These are phyloP conservation scores for Sutorius eximius DNA, from an alignment of 1,284 basidiomycete species.

Conservation along the genomic window DNA sequence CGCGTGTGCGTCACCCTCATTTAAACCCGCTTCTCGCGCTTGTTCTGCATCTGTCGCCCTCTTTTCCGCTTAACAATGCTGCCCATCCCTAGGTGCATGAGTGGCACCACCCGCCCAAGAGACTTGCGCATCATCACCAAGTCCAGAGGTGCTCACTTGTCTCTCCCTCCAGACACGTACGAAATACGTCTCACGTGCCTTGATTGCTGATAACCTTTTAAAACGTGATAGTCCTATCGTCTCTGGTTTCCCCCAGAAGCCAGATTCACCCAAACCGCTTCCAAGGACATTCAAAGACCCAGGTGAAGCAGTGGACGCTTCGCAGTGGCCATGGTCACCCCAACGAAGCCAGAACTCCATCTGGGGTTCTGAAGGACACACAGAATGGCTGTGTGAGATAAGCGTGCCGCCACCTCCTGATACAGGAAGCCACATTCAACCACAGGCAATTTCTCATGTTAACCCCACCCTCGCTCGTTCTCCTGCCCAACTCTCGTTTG, in stretches of 20 bases:
- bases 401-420: background rate
- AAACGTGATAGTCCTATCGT: conserved; percentile 21
- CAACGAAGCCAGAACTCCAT: background rate
- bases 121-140: conserved; percentile 41
- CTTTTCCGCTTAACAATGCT: conserved; percentile 12
- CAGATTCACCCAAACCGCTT: background rate
- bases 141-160: conserved; percentile 39
- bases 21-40: conserved; percentile 3
- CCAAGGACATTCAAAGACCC: background rate
- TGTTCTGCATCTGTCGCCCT: background rate
- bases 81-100: conserved; percentile 26
- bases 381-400: background rate
- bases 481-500: background rate
- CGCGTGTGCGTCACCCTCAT: conserved; percentile 8
- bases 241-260: background rate
- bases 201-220: conserved; percentile 38
- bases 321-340: background rate
- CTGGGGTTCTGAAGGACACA: background rate
- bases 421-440: background rate
- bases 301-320: background rate
- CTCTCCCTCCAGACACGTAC: conserved; percentile 39
- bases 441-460: background rate
- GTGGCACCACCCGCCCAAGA: conserved; percentile 43
- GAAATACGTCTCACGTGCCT: conserved; percentile 30
- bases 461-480: background rate